Evolutionary conservation across 495 filamentous ascomycete genomes (phyloP), one percentile per base, ranked within the genome.

Genomic region (Penicillium nucicola): DNA sequence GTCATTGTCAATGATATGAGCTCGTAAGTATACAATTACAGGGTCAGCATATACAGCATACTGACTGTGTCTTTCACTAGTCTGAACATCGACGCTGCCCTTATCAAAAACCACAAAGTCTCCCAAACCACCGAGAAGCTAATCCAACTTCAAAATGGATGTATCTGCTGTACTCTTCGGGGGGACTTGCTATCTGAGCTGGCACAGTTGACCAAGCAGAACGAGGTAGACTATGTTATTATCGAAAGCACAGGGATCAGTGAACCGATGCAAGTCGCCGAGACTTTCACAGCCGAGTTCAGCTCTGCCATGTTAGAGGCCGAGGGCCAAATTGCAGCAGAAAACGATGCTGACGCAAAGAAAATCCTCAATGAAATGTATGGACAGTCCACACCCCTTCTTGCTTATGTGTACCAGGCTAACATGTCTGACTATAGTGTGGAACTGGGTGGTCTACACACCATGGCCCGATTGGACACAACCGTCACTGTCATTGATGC

Each of bases 211-310:
- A 72, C 79, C 0, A 70, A 74, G 18, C 65, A 73, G 14, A 68
- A 73, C 6, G 69, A 66, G 13, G 72, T 83, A 22, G 68, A 84
- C 36, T 83, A 84, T 59, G 74, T 84, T 6, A 58, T 84, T 15
- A 81, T 84, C 47, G 81, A 84, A 53, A 82, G 78, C 55, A 80
- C 76, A 0, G 81, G 81, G 1, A 81, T 84, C 20, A 83, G 79
- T 54, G 81, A 84, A 56, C 81, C 81, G 2, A 77, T 80, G 77
- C 81, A 84, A 59, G 81, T 84, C 6, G 80, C 81, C 6, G 80
- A 83, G 61, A 83, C 78, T 0, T 84, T 84, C 54, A 78, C 76
- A 9, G 60, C 71, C 20, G 76, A 80, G 64, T 78, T 77, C 58
- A 74, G 59, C 20, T 34, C 53, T 5, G 70, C 68, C 4, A 74